These are phyloP conservation scores for Puccinellia tenuiflora DNA, from an alignment of 176 grass and related monocot genomes.

Conservation along the genomic window DNA sequence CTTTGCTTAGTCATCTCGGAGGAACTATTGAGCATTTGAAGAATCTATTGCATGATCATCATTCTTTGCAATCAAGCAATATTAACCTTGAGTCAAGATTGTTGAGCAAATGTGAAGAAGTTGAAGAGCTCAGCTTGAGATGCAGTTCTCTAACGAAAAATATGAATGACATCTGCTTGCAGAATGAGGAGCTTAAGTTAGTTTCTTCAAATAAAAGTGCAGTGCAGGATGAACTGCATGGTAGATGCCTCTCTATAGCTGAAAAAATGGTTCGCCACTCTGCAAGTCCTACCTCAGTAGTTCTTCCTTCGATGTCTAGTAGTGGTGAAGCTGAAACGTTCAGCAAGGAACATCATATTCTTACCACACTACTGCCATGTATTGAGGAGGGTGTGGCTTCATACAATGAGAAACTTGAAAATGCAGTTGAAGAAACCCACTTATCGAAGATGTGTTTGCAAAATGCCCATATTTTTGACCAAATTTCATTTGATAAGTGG, in stretches of 20 bases:
- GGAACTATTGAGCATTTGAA: constrained; percentile 46
- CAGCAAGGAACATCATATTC: constrained; percentile 45
- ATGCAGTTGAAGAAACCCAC: constrained; percentile 47
- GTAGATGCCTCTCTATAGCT: constrained; percentile 56
- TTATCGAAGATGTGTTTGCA: constrained; percentile 79
- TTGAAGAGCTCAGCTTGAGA: constrained; percentile 58
- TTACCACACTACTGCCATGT: constrained; percentile 50
- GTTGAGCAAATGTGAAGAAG: constrained; percentile 66
- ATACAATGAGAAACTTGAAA: constrained; percentile 60
- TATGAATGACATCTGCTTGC: constrained; percentile 51
- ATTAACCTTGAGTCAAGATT: constrained; percentile 55
- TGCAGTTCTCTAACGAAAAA: constrained; percentile 61
- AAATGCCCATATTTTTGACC: constrained; percentile 42
- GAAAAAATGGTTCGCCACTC: constrained; percentile 44
- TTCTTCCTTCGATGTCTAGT: neutral
- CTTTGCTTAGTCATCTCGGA: constrained; percentile 48
- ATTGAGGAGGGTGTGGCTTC: constrained; percentile 64
- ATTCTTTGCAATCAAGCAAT: constrained; percentile 40
- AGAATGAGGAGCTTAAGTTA: constrained; percentile 56
- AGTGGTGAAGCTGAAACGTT: constrained; percentile 25
- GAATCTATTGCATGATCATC: constrained; percentile 50
- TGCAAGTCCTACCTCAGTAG: constrained; percentile 15
- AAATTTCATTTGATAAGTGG: constrained; percentile 62
- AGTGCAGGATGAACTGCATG: constrained; percentile 45
- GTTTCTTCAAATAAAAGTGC: constrained; percentile 48